Base-by-base conservation (phyloP, 305 asterid species). In the Fraxinus xanthoxyloides region DNA sequence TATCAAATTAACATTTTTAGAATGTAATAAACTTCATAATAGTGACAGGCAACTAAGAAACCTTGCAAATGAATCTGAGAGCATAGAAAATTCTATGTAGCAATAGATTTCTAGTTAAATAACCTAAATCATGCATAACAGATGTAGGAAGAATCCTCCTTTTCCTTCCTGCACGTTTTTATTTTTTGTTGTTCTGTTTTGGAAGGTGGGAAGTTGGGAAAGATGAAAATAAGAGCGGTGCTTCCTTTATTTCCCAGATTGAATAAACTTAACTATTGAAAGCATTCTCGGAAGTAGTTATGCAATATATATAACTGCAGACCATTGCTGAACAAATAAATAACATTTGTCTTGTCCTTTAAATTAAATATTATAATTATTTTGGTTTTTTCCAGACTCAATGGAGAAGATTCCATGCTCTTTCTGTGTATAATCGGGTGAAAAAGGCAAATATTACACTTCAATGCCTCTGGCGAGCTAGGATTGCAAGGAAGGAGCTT, bases 391-490 rank as follows among this genome's bases (percentile, higher is more conserved):
- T 54, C 43, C 91, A 95, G 98, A 92, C 94, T 43, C 87, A 81
- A 82, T 94, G 98, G 98, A 87, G 98, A 89, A 87, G 95, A 85
- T 91, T 81, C 91, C 89, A 92, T 65, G 97, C 93, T 74, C 85
- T 82, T 61, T 87, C 91, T 77, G 74, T 87, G 67, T 93, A 89
- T 85, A 92, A 92, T 54, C 89, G 83, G 87, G 88, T 87, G 84
- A 90, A 87, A 83, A 93, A 87, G 88, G 90, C 90, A 76, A 90
- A 59, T 65, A 78, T 93, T 61, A 84, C 91, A 82, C 91, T 94
- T 85, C 99, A 95, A 87, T 92, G 99, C 88, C 92, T 92, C 84
- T 95, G 99, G 99, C 92, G 99, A 92, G 92, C 90, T 65, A 90
- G 92, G 85, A 84, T 91, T 38, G 99, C 97, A 56, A 93, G 97